Base-by-base conservation (phyloP, 345 rosid genomes). In the Boechera stricta region DNA sequence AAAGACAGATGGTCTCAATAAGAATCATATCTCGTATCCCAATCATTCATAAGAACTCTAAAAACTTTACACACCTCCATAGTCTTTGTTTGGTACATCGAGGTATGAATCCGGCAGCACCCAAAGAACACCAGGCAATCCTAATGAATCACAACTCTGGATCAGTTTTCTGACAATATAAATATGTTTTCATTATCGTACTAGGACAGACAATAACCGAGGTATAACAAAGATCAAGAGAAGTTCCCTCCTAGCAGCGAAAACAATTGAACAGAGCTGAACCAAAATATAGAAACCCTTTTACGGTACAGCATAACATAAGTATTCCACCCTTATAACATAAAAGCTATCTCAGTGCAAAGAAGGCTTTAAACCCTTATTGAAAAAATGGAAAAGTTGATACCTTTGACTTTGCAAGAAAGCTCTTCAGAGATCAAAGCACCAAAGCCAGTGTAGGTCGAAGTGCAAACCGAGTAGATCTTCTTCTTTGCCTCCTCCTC, bases 401-500 rank as follows among this genome's bases (percentile, higher is more conserved):
- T 66, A 95, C 99, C 99, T 92, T 95, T 95, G 47, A 87, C 87
- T 88, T 92, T 89, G 67, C 82, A 81, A 51, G 99, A 92, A 64
- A 95, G 91, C 81, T 95, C 99, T 83, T 95, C 98, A 32, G 96
- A 85, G 55, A 95, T 91, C 88, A 95, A 75, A 64, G 97, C 96
- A 66, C 99, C 98, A 75, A 95, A 92, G 49, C 99, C 99, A 48
- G 97, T 92, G 71, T 92, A 95, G 1, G 90, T 87, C 65, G 91
- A 86, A 32, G 94, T 91, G 55, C 87, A 87, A 52, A 92, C 99
- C 0, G 99, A 95, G 84, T 95, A 95, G 16, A 95, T 95, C 85
- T 84, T 92, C 93, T 92, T 95, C 89, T 87, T 92, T 42, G 99
- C 99, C 83, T 92, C 98, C 58, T 95, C 99, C 82, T 95, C 99